Base-by-base conservation (phyloP, 1,284 basidiomycete genomes). In the Inonotus hispidus region DNA sequence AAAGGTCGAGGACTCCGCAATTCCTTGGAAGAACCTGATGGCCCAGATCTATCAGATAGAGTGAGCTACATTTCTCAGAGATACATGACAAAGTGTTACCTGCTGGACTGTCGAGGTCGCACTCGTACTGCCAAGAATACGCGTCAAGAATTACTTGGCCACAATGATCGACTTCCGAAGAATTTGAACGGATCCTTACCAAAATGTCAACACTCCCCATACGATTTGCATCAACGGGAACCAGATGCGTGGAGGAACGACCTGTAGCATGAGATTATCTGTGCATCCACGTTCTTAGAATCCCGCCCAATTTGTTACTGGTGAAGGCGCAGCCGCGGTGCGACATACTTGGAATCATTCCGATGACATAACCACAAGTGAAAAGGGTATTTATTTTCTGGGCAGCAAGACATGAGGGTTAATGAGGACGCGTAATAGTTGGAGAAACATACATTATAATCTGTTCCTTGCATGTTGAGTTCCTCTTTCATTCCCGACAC, bases 401-500 rank as follows among this genome's bases (percentile, higher is more conserved):
- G 37, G 14, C 25, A 47, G 2, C 1, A 7, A 45, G 49, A 13
- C 46, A 32, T 64, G 49, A 66, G 39, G 32, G 23, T 23, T 49
- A 56, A 19, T 2, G 23, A 19, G 27, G 23, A 21, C 13, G 25
- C 7, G 10, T 3, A 21, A 21, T 11, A 23, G 21, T 7, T 29
- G 54, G 23, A 46, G 23, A 32, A 13, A 66, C 70, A 29, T 19
- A 82, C 85, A 70, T 91, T 91, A 69, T 82, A 84, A 63, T 92
- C 79, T 46, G 82, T 87, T 35, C 88, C 88, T 54, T 77, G 72
- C 82, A 92, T 86, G 62, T 79, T 68, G 37, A 92, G 78, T 50
- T 90, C 88, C 71, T 92, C 87, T 66, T 82, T 85, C 90, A 93
- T 91, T 2, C 90, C 91, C 3, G 87, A 90, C 16, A 93, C 88